These are phyloP conservation scores for Rhodamnia argentea DNA, from an alignment of 345 rosid species.

Conservation along the genomic window DNA sequence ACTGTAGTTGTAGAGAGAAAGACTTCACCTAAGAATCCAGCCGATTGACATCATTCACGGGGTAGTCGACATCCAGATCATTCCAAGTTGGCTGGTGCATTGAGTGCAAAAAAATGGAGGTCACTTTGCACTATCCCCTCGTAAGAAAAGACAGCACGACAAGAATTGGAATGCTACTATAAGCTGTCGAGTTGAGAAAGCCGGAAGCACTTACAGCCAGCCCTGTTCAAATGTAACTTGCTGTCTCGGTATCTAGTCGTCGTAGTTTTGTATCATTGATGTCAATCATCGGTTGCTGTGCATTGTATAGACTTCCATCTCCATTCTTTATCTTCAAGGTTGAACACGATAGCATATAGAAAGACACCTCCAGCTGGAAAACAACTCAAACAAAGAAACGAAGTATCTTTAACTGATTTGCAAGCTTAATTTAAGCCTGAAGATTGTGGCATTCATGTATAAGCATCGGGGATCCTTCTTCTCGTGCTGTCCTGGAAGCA, in stretches of 20 bases:
- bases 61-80: constrained; percentile 80
- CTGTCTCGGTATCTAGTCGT: constrained; percentile 58
- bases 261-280: constrained; percentile 72
- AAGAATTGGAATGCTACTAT: background rate
- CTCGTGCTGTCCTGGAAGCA: background rate
- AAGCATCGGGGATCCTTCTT: background rate
- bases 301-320: constrained; percentile 62
- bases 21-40: constrained; percentile 66
- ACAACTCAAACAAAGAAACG: background rate
- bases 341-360: background rate
- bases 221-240: constrained; percentile 58
- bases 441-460: background rate
- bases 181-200: background rate
- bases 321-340: constrained; percentile 54
- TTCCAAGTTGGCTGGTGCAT: constrained; percentile 77
- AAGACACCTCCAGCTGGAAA: background rate
- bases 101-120: background rate
- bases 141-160: background rate
- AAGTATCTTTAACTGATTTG: background rate
- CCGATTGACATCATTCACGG: constrained; percentile 92
- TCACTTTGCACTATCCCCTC: background rate
- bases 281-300: constrained; percentile 47
- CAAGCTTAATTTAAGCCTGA: background rate
- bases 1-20: background rate
- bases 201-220: constrained; percentile 45